A percentile compares a stretch with the other conserved stretches of the same genome.
Evolutionary conservation across 108 stramenopile species (phyloP).

Genomic region (Stephanodiscus minutulus): DNA sequence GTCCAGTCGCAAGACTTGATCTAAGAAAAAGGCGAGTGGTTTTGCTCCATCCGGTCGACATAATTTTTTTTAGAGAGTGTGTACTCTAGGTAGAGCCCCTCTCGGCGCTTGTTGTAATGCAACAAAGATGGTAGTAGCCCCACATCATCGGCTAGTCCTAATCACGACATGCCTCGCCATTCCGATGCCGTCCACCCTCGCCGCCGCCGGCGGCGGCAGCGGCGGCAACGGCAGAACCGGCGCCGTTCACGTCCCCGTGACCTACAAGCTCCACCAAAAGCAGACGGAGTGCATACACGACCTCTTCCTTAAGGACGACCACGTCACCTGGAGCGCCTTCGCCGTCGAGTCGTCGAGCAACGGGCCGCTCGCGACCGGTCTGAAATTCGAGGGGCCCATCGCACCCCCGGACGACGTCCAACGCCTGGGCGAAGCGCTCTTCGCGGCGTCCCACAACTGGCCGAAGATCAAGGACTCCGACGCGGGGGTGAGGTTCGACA

Average conservation of each 20-base stretch:
- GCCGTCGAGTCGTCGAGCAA: slow-evolving; percentile 23
- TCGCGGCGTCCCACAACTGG: slow-evolving; percentile 13
- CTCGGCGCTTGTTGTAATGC: too few relatives aligned
- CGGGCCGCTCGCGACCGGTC: slow-evolving; percentile 3
- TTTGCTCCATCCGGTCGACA: too few relatives aligned
- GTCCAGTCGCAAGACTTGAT: too few relatives aligned
- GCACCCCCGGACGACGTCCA: slow-evolving; percentile 10
- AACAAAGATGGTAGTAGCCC: too few relatives aligned
- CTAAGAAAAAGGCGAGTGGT: too few relatives aligned
- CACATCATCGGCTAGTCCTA: background rate
- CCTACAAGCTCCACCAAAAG: slow-evolving; percentile 21
- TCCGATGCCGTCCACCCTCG: background rate
- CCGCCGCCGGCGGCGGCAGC: background rate
- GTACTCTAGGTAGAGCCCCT: too few relatives aligned
- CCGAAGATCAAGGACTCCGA: slow-evolving; percentile 8
- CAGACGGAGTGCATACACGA: slow-evolving; percentile 46
- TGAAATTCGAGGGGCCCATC: slow-evolving; percentile 43
- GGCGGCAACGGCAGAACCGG: background rate
- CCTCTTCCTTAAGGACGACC: slow-evolving; percentile 20
- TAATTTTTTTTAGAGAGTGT: too few relatives aligned
- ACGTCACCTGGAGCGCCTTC: slow-evolving; percentile 40
- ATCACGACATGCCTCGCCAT: background rate
- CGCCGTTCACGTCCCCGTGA: background rate
- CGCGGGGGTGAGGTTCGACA: slow-evolving; percentile 6
- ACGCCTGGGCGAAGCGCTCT: background rate